Percentiles rank a stretch among this genome's conserved stretches.
These are phyloP conservation scores for Capsella rubella DNA, from an alignment of 441 rosid species.

Conservation along the genomic window DNA sequence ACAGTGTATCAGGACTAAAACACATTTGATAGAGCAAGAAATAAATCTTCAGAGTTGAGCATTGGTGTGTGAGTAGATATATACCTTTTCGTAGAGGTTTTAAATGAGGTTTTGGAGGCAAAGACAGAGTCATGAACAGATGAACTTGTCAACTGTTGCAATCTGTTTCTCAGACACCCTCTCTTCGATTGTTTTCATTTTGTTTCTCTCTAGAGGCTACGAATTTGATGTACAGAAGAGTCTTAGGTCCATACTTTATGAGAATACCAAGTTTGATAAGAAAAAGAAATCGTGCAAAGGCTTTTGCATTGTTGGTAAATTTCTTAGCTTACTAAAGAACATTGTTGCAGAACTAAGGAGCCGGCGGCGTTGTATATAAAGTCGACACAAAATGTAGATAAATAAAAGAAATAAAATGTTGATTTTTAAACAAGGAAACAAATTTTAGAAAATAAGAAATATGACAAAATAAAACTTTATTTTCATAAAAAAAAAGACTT, in stretches of 20 bases:
- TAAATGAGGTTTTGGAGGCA: conserved; percentile 42
- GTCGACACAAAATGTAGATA: too few species aligned
- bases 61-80: background rate
- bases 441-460: too few species aligned
- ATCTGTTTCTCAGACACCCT: conserved; percentile 37
- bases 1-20: conserved; percentile 44
- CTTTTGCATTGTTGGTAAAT: conserved; percentile 12
- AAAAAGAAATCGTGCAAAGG: background rate
- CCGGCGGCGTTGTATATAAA: too few species aligned
- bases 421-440: too few species aligned
- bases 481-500: too few species aligned
- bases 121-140: conserved; percentile 54
- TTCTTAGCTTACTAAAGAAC: conserved; percentile 39
- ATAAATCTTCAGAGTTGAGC: conserved; percentile 3
- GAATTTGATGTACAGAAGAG: background rate
- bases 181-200: conserved; percentile 31
- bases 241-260: background rate
- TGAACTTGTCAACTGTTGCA: conserved; percentile 64
- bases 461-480: too few species aligned
- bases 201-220: conserved; percentile 50
- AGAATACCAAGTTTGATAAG: background rate
- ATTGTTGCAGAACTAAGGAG: too few species aligned
- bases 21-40: background rate
- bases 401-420: too few species aligned
- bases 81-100: conserved; percentile 9